Conservation (phyloP, 139 green algal species). For the Micromonas pusilla region DNA sequence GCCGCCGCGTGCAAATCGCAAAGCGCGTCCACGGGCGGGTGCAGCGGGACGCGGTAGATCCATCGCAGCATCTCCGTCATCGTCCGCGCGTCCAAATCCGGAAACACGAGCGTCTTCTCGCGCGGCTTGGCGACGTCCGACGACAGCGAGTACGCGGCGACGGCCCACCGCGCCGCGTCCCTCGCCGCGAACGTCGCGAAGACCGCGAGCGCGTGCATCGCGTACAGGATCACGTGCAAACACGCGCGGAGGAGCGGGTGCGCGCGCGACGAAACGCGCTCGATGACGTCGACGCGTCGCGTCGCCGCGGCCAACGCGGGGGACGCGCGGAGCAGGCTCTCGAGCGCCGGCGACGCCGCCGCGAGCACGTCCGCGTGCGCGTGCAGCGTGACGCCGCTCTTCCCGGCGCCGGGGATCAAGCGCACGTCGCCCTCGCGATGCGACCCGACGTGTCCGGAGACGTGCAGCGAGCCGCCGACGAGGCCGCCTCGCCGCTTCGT, state of each 20-base stretch:
- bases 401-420: not conserved
- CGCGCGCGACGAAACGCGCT: no score
- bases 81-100: not conserved
- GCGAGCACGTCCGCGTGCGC: constrained; percentile 4
- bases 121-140: no score
- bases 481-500: not conserved
- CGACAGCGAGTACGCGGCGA: no score
- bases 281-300: not conserved
- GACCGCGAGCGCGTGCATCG: not conserved
- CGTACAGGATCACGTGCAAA: not conserved
- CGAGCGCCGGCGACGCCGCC: not conserved
- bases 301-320: not conserved
- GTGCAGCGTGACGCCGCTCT: not conserved
- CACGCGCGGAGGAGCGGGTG: not conserved
- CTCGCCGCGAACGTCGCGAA: not conserved
- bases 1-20: not conserved
- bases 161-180: not conserved
- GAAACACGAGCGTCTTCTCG: not conserved
- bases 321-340: not conserved
- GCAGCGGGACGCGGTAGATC: constrained; percentile 19
- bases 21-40: not conserved
- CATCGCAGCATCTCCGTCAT: not conserved
- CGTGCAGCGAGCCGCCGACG: constrained; percentile 2
- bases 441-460: not conserved
- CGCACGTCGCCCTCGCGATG: not conserved